Evolutionary conservation across 2,329 filamentous ascomycete species (phyloP).

Genomic region (Lojkania enalia): DNA sequence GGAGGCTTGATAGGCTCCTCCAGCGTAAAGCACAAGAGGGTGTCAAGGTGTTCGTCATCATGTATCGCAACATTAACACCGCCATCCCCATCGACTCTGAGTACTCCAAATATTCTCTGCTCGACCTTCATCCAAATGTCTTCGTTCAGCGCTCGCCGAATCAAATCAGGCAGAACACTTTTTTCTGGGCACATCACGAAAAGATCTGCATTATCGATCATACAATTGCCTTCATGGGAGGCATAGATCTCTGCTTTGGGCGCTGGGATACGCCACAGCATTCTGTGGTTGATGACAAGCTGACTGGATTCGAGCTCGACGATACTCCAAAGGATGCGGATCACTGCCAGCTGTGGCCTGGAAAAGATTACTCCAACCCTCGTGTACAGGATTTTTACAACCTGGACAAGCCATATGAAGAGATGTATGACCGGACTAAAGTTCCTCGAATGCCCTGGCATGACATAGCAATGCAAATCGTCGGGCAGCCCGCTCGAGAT

Average conservation of each 20-base stretch:
- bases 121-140: slow-evolving; percentile 94
- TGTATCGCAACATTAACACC: slow-evolving; percentile 96
- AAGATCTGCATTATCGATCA: slow-evolving; percentile 98
- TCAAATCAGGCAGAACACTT: slow-evolving; percentile 97
- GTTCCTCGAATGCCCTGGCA: slow-evolving; percentile 98
- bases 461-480: slow-evolving; percentile 96
- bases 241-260: slow-evolving; percentile 95
- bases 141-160: slow-evolving; percentile 96
- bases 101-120: slow-evolving; percentile 93
- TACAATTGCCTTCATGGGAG: slow-evolving; percentile 91
- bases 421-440: slow-evolving; percentile 94
- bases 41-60: slow-evolving; percentile 96
- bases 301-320: slow-evolving; percentile 86
- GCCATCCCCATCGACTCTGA: slow-evolving; percentile 97
- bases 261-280: slow-evolving; percentile 97
- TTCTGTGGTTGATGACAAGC: slow-evolving; percentile 85
- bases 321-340: slow-evolving; percentile 80
- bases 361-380: slow-evolving; percentile 98
- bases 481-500: slow-evolving; percentile 92
- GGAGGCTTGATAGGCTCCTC: slow-evolving; percentile 90
- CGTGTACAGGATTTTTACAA: slow-evolving; percentile 93
- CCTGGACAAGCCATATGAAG: slow-evolving; percentile 91
- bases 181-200: slow-evolving; percentile 99
- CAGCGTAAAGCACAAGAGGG: slow-evolving; percentile 92
- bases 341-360: slow-evolving; percentile 93